Evolutionary conservation across 2,329 filamentous ascomycete genomes (phyloP).

Genomic region (Fusarium tricinctum): DNA sequence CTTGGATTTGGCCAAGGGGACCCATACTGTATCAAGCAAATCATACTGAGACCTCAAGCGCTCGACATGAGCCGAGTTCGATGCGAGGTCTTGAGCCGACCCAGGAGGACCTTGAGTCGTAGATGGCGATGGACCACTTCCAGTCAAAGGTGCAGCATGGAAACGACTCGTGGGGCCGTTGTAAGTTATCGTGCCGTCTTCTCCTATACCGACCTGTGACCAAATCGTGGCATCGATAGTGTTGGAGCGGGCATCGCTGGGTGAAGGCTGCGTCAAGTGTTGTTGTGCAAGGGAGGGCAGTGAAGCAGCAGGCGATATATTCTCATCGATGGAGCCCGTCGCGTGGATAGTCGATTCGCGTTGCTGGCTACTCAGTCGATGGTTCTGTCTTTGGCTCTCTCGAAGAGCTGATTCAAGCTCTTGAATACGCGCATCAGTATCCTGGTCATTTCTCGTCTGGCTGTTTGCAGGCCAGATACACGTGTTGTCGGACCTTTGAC

Average conservation of each 20-base stretch:
- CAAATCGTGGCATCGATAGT: conserved; percentile 7
- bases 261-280: background rate
- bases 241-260: background rate
- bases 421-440: background rate
- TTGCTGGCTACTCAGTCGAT: background rate
- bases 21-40: conserved; percentile 5
- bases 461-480: background rate
- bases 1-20: conserved; percentile 2
- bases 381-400: background rate
- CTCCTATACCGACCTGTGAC: conserved; percentile 2
- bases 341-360: background rate
- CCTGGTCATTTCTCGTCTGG: background rate
- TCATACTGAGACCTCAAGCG: background rate
- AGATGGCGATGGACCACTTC: conserved; percentile 2
- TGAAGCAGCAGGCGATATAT: background rate
- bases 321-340: background rate
- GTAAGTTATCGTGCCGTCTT: background rate
- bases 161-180: conserved; percentile 2
- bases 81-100: background rate
- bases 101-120: background rate
- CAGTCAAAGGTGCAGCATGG: conserved; percentile 1
- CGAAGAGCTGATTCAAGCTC: background rate
- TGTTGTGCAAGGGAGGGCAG: background rate
- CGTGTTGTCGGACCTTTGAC: background rate
- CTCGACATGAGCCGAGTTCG: conserved; percentile 1